phyloP scores from a whole-genome alignment of 2,329 filamentous ascomycete species.

The Paecilomyces variotii region DNA sequence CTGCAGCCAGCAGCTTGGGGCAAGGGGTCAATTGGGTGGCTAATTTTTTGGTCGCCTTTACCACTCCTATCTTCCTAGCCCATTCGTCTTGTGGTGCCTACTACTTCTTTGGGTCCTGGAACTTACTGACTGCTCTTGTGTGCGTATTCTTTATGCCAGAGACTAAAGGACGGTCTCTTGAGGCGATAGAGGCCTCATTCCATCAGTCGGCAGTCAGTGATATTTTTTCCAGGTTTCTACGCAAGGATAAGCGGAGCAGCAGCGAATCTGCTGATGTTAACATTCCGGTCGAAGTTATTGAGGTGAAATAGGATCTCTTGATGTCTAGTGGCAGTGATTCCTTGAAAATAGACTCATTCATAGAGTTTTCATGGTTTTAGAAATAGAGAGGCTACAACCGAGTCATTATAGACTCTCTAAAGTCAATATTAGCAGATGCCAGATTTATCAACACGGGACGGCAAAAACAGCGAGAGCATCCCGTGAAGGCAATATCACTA shows the following conservation, averaged over 20 bases:
- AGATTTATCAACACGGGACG: too few species aligned
- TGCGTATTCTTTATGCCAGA: neutral
- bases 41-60: neutral
- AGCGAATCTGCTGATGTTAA: neutral
- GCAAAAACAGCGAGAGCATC: too few species aligned
- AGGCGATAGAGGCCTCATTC: neutral
- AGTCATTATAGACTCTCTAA: too few species aligned
- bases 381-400: too few species aligned
- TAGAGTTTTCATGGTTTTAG: too few species aligned
- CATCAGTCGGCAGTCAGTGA: neutral
- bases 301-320: neutral
- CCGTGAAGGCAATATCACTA: too few species aligned
- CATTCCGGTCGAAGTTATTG: neutral
- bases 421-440: too few species aligned
- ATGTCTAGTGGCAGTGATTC: neutral
- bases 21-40: conserved; percentile 3
- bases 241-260: neutral
- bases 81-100: neutral
- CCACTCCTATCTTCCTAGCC: neutral
- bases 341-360: neutral
- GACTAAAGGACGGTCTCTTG: neutral
- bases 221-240: neutral
- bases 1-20: neutral
- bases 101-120: neutral
- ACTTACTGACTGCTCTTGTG: neutral